Percentiles rank a stretch among this genome's conserved stretches.
These are phyloP conservation scores for Gomphus bonarii DNA, from an alignment of 1,284 basidiomycete genomes.

Conservation along the genomic window DNA sequence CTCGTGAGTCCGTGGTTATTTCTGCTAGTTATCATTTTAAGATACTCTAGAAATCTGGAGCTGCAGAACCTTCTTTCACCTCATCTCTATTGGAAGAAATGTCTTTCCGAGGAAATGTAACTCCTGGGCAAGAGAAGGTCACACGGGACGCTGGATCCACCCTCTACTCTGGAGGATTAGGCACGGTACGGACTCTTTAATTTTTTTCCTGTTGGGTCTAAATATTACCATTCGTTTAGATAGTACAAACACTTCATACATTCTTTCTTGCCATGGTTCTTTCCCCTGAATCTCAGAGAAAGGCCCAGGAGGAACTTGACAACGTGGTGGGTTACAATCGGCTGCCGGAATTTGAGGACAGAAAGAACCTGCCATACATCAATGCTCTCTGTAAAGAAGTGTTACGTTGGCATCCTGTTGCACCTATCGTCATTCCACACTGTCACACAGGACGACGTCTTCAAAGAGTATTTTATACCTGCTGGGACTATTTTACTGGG, in stretches of 20 bases:
- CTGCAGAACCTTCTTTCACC: conserved; percentile 15
- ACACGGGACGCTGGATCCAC: background rate
- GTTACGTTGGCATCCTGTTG: conserved; percentile 6
- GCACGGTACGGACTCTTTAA: background rate
- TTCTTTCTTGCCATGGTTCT: conserved; percentile 7
- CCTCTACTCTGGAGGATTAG: background rate
- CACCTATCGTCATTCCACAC: conserved; percentile 11
- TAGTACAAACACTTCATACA: conserved; percentile 9
- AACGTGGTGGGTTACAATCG: conserved; percentile 4
- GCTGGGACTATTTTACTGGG: conserved; percentile 10
- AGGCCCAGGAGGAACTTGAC: conserved; percentile 11
- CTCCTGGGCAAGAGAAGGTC: background rate
- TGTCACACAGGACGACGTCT: conserved; percentile 13
- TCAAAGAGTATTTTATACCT: conserved; percentile 10
- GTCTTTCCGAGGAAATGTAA: background rate
- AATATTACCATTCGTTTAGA: background rate
- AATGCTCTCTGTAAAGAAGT: conserved; percentile 8
- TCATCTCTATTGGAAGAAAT: background rate
- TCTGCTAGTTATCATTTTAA: background rate
- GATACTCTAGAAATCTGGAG: conserved; percentile 8
- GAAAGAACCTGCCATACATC: conserved; percentile 3
- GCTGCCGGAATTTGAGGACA: conserved; percentile 2
- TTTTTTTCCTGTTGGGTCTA: background rate
- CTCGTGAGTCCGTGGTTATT: background rate
- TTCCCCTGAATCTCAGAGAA: conserved; percentile 3